These are phyloP conservation scores for Candida orba DNA, from an alignment of 805 yeast species.

Conservation along the genomic window DNA sequence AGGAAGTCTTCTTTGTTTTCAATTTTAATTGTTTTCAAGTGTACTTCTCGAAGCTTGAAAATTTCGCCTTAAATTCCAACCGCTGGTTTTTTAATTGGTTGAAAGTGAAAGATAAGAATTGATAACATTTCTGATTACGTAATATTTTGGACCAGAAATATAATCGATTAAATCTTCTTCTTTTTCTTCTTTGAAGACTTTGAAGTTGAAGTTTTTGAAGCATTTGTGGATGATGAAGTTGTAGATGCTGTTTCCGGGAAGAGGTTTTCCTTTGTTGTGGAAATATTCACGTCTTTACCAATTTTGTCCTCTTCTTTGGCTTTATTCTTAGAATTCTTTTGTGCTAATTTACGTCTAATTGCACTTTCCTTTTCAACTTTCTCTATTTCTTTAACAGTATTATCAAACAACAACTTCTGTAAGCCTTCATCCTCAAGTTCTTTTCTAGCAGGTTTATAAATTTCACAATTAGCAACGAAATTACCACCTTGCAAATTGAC, in stretches of 20 bases:
- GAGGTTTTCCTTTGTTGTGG: background rate
- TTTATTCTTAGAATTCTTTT: background rate
- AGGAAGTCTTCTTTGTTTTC: background rate
- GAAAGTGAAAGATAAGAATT: background rate
- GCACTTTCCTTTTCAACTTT: slow-evolving; percentile 68
- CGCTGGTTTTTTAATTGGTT: background rate
- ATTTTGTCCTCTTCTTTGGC: background rate
- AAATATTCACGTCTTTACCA: background rate
- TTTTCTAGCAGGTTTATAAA: slow-evolving; percentile 45
- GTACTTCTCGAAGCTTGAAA: too few species aligned
- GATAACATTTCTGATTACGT: background rate
- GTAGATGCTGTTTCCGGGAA: background rate
- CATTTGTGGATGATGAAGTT: background rate
- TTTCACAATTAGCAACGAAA: slow-evolving; percentile 65
- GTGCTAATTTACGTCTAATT: slow-evolving; percentile 44
- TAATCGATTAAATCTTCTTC: background rate
- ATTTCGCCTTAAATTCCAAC: background rate
- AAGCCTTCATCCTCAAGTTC: slow-evolving; percentile 60
- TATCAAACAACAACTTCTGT: slow-evolving; percentile 52
- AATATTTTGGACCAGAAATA: background rate
- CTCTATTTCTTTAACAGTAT: slow-evolving; percentile 51
- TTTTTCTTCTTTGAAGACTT: background rate
- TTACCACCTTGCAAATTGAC: slow-evolving; percentile 57
- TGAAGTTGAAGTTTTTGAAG: background rate
- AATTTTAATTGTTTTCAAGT: too few species aligned